Base-by-base conservation (phyloP, 1,139 yeast genomes). In the Candida freyschussii region DNA sequence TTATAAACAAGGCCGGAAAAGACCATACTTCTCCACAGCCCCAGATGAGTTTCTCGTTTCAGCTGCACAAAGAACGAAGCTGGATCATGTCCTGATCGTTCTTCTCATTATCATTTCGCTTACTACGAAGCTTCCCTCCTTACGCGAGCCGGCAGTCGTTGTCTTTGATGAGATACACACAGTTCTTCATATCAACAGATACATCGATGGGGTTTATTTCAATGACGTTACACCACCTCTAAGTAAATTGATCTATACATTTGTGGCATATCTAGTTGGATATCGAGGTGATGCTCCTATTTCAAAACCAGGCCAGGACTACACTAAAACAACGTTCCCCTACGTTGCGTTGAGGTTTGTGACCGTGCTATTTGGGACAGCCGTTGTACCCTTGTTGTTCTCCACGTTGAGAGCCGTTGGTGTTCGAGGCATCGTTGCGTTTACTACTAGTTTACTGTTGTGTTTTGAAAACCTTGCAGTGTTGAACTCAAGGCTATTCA, bases 121-220 rank as follows among this genome's bases (percentile, higher is more conserved):
- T 11, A 27, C 30, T 8, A 14, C 38, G 1, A 37, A 24, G 21
- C 26, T 37, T 3, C 13, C 37, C 12, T 30, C 34, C 3, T 7
- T 72, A 53, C 12, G 62, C 55, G 37, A 68, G 56, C 50, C 75
- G 57, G 35, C 64, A 53, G 24, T 67, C 53, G 72, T 75, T 13
- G 73, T 78, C 6, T 72, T 69, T 46, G 82, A 75, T 49, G 87
- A 80, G 50, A 74, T 71, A 16, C 83, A 78, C 52, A 74, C 77
- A 38, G 84, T 89, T 10, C 77, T 78, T 5, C 76, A 75, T 53
- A 78, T 91, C 32, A 68, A 75, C 37, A 67, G 71, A 39, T 85
- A 82, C 60, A 58, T 67, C 41, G 61, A 61, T 25, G 84, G 86
- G n/a, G 65, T 69, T 26, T 79, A 73, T 44, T 78, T 74, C 48